These are phyloP conservation scores for Blepharisma japonicum DNA, from an alignment of 73 alveolate genomes.

Conservation along the genomic window DNA sequence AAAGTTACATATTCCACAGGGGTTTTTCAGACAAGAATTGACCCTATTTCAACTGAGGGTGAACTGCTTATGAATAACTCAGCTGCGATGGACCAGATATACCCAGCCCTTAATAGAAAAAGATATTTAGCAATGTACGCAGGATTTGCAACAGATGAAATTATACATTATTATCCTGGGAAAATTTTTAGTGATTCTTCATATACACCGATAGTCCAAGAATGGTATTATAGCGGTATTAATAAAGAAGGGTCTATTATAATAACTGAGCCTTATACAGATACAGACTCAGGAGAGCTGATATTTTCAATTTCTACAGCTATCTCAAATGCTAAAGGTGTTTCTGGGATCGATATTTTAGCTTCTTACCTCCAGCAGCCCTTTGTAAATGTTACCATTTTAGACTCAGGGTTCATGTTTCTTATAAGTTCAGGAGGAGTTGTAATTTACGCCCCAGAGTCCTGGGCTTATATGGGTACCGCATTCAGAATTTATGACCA, in stretches of 20 bases:
- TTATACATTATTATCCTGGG: background rate
- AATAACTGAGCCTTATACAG: slow-evolving; percentile 26
- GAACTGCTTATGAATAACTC: background rate
- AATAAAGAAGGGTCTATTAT: slow-evolving; percentile 11
- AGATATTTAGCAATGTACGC: background rate
- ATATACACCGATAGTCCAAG: background rate
- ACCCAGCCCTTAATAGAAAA: background rate
- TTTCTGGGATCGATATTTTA: background rate
- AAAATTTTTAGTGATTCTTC: background rate
- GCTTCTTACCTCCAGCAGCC: too few species aligned
- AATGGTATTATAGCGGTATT: background rate
- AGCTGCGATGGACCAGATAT: background rate
- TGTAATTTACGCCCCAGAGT: background rate
- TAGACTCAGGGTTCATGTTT: background rate
- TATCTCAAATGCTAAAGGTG: background rate
- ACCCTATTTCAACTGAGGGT: background rate
- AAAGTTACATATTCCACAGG: background rate
- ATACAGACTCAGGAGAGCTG: background rate
- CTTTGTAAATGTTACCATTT: background rate
- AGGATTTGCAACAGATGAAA: slow-evolving; percentile 5
- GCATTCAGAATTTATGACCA: slow-evolving; percentile 6
- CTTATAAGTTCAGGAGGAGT: slow-evolving; percentile 12
- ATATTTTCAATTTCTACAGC: slow-evolving; percentile 11
- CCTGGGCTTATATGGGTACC: background rate
- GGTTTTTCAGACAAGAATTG: background rate